phyloP scores from a whole-genome alignment of 2,329 filamentous ascomycete species.

The Penicillium janthinellum region DNA sequence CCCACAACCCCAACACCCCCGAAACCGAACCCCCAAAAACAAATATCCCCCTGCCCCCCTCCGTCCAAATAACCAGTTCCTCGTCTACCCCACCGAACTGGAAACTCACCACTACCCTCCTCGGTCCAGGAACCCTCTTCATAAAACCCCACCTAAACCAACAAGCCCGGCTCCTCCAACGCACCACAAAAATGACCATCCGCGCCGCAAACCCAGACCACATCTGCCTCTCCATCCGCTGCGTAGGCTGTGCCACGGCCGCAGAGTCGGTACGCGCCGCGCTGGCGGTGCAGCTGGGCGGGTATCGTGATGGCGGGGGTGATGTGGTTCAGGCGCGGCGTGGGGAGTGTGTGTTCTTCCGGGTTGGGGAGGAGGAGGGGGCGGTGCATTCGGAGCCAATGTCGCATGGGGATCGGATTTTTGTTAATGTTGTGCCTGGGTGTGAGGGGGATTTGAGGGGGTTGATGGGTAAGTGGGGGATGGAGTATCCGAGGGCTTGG shows the following conservation, averaged over 20 bases:
- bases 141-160: conserved; percentile 35
- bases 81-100: conserved; percentile 44
- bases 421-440: conserved; percentile 42
- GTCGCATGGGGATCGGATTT: conserved; percentile 35
- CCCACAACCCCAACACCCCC: background rate
- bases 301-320: background rate
- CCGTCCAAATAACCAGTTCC: conserved; percentile 7
- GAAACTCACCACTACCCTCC: conserved; percentile 53
- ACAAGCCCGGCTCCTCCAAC: conserved; percentile 38
- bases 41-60: background rate
- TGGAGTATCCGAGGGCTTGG: conserved; percentile 32
- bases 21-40: background rate
- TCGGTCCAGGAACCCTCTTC: conserved; percentile 53
- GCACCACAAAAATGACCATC: conserved; percentile 28
- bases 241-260: conserved; percentile 48
- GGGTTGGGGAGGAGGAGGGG: conserved; percentile 45
- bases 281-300: conserved; percentile 35
- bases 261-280: conserved; percentile 43
- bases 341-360: conserved; percentile 47
- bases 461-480: conserved; percentile 37
- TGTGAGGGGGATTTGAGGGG: conserved; percentile 32
- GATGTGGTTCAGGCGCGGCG: conserved; percentile 15
- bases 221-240: conserved; percentile 47
- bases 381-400: conserved; percentile 32
- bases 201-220: conserved; percentile 37